Evolutionary conservation across 2,329 filamentous ascomycete genomes (phyloP), one percentile per base, ranked within the genome.

Genomic region (Aciculosporium take): DNA sequence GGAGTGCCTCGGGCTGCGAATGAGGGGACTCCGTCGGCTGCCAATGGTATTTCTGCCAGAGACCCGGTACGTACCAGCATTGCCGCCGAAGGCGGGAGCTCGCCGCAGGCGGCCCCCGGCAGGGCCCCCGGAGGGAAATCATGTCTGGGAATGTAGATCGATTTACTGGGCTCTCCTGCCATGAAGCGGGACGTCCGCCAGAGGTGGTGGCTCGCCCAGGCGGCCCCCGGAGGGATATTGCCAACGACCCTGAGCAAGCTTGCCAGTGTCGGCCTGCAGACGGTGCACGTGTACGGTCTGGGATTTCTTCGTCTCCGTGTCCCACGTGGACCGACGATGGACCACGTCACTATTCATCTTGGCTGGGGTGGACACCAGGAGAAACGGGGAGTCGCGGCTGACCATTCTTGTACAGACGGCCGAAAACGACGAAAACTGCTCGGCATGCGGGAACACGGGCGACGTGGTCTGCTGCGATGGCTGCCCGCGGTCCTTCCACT

Each of bases 401-500:
- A 65, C 54, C 45, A 46, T 27, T 13, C 27, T 40, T 37, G 40
- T 40, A 17, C 44, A 64, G 61, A 50, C 49, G 25, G 56, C 59
- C 51, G 81, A 94, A 47, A 94, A 94, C 60, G 85, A 91, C 59
- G 89, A 96, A 59, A 81, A 82, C 56, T 98, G 89, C 66, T 81
- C 81, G 46, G 78, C 86, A 35, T 98, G 91, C 64, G 77, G 81
- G 54, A 83, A 82, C 48, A 82, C 77, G 50, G 89, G 89, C 43
- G 78, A 86, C 51, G 74, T 98, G 48, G 72, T 96, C 49, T 95
- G 88, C 64, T 98, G 91, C 61, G 91, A 96, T 64, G 84, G 83
- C 47, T 98, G 91, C 64, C 76, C 81, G 46, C 78, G 85, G 50
- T 85, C 88, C 5, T 95, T 93, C 62, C 91, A 96, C 62, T 86